A percentile compares a stretch with the other conserved stretches of the same genome.
phyloP scores from a whole-genome alignment of 169 alveolate species.

The Toxoplasma gondii region DNA sequence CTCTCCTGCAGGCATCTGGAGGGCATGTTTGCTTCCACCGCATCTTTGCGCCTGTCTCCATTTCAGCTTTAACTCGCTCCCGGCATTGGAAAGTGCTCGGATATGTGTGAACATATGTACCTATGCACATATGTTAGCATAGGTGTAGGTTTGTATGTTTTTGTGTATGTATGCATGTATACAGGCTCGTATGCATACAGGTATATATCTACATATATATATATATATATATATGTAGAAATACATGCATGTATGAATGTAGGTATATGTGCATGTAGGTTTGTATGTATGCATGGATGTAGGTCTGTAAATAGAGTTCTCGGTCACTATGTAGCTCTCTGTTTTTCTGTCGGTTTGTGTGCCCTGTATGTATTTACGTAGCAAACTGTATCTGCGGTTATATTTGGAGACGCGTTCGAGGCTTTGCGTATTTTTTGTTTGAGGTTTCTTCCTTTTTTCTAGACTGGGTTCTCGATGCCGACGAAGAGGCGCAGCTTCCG shows the following conservation, averaged over 20 bases:
- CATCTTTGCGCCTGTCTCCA: too few relatives aligned
- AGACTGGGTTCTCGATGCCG: constrained; percentile 34
- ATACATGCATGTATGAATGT: background rate
- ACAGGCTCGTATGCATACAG: background rate
- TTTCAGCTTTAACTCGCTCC: too few relatives aligned
- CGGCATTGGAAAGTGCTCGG: too few relatives aligned
- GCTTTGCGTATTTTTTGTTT: too few relatives aligned
- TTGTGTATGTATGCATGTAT: background rate
- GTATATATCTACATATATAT: background rate
- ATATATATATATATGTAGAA: background rate
- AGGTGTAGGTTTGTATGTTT: too few relatives aligned
- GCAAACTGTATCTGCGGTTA: background rate
- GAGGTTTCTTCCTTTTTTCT: background rate
- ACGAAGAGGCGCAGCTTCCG: constrained; percentile 22
- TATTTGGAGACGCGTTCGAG: background rate
- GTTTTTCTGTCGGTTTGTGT: background rate
- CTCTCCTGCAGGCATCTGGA: too few relatives aligned
- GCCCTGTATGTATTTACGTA: background rate
- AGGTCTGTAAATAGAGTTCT: background rate
- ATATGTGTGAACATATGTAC: too few relatives aligned
- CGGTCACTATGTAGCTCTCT: background rate
- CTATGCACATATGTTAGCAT: too few relatives aligned
- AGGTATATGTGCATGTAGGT: background rate
- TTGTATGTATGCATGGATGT: background rate
- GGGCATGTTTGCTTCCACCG: too few relatives aligned